phyloP scores from a whole-genome alignment of 2,329 filamentous ascomycete genomes.

The Nemania diffusa region DNA sequence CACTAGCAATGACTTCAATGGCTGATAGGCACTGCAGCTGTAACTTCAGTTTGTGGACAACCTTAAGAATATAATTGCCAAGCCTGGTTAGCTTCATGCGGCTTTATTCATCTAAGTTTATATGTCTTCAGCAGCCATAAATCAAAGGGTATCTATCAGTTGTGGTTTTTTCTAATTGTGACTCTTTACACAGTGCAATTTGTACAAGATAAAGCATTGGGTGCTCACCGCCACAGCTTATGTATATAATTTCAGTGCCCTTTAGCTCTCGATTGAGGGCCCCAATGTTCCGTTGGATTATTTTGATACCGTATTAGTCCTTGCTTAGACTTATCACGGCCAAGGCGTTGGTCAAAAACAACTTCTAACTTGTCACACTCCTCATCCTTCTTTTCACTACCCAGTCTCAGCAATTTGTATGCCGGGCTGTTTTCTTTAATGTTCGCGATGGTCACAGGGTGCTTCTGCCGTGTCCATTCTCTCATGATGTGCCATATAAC shows the following conservation, averaged over 20 bases:
- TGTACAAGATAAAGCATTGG: conserved; percentile 12
- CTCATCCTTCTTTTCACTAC: conserved; percentile 47
- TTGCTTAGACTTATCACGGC: conserved; percentile 72
- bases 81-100: too few species aligned
- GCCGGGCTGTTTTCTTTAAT: conserved; percentile 77
- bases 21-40: too few species aligned
- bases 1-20: too few species aligned
- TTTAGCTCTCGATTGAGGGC: conserved; percentile 75
- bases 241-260: conserved; percentile 61
- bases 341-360: conserved; percentile 82
- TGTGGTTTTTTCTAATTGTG: conserved; percentile 33
- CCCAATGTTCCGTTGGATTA: conserved; percentile 94
- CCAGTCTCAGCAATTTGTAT: conserved; percentile 71
- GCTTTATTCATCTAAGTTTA: too few species aligned
- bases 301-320: conserved; percentile 87
- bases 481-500: conserved; percentile 93
- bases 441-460: conserved; percentile 77
- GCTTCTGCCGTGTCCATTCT: conserved; percentile 86
- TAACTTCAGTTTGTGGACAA: too few species aligned
- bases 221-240: not conserved
- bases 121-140: conserved; percentile 7
- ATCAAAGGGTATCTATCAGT: conserved; percentile 48
- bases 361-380: conserved; percentile 54
- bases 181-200: conserved; percentile 18
- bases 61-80: too few species aligned